Evolutionary conservation across 106 monocot species (phyloP).

Genomic region (Vanilla planifolia): DNA sequence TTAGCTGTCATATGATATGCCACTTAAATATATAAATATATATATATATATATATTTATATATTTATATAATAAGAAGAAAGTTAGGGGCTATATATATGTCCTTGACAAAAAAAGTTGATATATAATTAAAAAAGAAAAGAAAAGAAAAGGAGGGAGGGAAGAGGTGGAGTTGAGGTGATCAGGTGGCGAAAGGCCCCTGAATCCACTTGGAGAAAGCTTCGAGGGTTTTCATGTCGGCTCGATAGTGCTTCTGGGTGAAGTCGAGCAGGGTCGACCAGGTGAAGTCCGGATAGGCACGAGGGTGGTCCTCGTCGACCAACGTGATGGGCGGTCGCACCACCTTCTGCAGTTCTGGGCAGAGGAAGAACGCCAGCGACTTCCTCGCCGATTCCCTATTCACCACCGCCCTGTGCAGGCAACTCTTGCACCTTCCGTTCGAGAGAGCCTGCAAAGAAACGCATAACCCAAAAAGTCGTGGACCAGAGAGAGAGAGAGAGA

Average conservation of each 20-base stretch:
- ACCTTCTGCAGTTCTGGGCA: conserved; percentile 37
- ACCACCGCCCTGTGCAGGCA: conserved; percentile 50
- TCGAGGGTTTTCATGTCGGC: conserved; percentile 52
- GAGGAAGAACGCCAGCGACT: conserved; percentile 41
- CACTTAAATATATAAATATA: too few relatives aligned
- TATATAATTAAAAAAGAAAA: too few relatives aligned
- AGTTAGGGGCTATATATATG: too few relatives aligned
- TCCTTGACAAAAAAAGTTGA: too few relatives aligned
- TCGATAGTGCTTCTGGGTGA: conserved; percentile 63
- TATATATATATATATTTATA: too few relatives aligned
- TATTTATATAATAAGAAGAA: too few relatives aligned
- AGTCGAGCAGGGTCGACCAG: conserved; percentile 46
- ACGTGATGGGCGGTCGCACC: conserved; percentile 20
- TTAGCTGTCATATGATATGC: too few relatives aligned
- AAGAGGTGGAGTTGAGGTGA: too few relatives aligned
- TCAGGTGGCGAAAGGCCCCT: conserved; percentile 1
- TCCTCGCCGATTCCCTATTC: conserved; percentile 22
- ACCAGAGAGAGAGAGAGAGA: neutral
- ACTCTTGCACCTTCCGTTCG: conserved; percentile 39
- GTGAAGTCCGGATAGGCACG: conserved; percentile 69
- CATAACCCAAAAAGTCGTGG: neutral
- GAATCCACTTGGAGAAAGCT: conserved; percentile 36
- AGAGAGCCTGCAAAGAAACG: conserved; percentile 19
- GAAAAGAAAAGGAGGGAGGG: too few relatives aligned
- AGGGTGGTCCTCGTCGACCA: conserved; percentile 24